These are phyloP conservation scores for Suillus cothurnatus DNA, from an alignment of 768 basidiomycete species.

Conservation along the genomic window DNA sequence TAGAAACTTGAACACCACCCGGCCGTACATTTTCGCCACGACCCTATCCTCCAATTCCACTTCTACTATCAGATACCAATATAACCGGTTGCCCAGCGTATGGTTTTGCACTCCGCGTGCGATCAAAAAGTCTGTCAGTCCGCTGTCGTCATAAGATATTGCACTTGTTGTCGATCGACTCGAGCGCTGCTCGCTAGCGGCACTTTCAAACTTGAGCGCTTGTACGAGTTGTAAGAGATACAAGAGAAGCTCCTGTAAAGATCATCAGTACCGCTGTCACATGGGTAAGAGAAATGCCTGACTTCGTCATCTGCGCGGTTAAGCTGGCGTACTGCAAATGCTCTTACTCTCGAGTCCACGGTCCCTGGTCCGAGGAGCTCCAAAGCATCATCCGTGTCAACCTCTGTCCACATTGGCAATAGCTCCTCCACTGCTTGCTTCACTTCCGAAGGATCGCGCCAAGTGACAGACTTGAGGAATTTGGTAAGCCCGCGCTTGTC, in stretches of 20 bases:
- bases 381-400: conserved; percentile 95
- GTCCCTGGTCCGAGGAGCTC: conserved; percentile 91
- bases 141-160: conserved; percentile 88
- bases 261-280: not conserved
- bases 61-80: conserved; percentile 99
- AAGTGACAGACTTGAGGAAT: conserved; percentile 96
- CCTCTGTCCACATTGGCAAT: conserved; percentile 94
- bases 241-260: conserved; percentile 77
- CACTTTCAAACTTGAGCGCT: conserved; percentile 94
- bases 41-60: conserved; percentile 79
- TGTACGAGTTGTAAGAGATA: conserved; percentile 97
- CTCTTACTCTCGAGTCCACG: conserved; percentile 88
- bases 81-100: conserved; percentile 86
- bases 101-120: conserved; percentile 79
- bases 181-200: conserved; percentile 73
- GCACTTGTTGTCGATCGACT: conserved; percentile 73
- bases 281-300: conserved; percentile 21
- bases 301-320: conserved; percentile 95
- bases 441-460: conserved; percentile 95
- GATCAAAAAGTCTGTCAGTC: conserved; percentile 91
- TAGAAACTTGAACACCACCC: conserved; percentile 90
- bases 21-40: conserved; percentile 91
- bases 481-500: conserved; percentile 96
- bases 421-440: conserved; percentile 98
- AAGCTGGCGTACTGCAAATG: conserved; percentile 92